Conservation (phyloP, 2,329 filamentous ascomycete species). For the Hymenoscyphus fraxineus region DNA sequence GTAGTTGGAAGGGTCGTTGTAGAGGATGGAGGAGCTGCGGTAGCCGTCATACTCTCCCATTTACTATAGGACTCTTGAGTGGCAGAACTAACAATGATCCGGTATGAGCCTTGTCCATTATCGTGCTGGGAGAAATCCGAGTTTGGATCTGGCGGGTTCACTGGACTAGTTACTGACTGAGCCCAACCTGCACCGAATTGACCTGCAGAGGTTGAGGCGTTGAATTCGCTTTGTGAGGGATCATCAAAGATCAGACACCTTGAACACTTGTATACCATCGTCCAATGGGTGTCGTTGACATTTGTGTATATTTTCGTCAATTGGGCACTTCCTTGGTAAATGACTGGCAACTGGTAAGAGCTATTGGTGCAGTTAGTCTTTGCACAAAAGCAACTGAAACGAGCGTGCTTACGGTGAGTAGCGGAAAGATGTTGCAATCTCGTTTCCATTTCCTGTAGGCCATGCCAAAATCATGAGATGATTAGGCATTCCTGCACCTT, state of each 20-base stretch:
- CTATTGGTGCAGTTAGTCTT: constrained; percentile 24
- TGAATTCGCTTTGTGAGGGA: constrained; percentile 40
- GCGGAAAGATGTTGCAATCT: constrained; percentile 55
- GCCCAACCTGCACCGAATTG: constrained; percentile 53
- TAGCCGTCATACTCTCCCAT: constrained; percentile 33
- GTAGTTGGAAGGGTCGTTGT: constrained; percentile 34
- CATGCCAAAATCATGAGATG: constrained; percentile 57
- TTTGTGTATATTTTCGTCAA: constrained; percentile 57
- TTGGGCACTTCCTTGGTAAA: constrained; percentile 59
- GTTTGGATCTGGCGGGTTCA: constrained; percentile 41
- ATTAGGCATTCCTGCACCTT: constrained; percentile 48
- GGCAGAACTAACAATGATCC: constrained; percentile 41
- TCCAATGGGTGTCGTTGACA: constrained; percentile 56
- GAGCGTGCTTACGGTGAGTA: constrained; percentile 42
- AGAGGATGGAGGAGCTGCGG: constrained; percentile 30
- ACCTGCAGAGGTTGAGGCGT: constrained; percentile 43
- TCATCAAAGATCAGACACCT: constrained; percentile 53
- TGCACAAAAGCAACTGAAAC: constrained; percentile 1
- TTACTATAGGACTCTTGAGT: constrained; percentile 38
- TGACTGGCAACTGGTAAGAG: constrained; percentile 55
- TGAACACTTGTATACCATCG: constrained; percentile 62
- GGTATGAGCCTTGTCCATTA: constrained; percentile 52
- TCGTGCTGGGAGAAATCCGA: constrained; percentile 52
- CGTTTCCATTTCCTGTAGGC: constrained; percentile 43
- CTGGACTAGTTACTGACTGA: constrained; percentile 40